Evolutionary conservation across 441 rosid species (phyloP).

Genomic region (Populus hybrid): DNA sequence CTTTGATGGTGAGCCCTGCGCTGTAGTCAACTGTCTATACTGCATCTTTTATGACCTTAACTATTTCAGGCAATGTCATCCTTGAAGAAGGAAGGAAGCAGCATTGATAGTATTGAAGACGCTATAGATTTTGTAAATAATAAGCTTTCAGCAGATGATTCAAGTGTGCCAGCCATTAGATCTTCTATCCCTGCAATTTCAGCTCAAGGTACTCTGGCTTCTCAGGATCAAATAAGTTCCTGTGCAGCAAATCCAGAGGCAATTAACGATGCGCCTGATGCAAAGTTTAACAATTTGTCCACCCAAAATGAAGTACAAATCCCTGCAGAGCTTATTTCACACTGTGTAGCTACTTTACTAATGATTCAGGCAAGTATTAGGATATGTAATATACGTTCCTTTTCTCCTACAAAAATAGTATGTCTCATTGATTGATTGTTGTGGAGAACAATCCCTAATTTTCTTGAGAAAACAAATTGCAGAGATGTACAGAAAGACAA

Average conservation of each 20-base stretch:
- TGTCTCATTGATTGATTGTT: conserved; percentile 12
- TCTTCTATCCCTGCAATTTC: conserved; percentile 30
- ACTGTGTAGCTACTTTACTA: conserved; percentile 85
- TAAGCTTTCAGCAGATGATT: conserved; percentile 57
- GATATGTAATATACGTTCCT: not conserved
- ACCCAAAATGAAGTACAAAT: conserved; percentile 46
- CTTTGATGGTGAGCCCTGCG: not conserved
- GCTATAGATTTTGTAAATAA: conserved; percentile 71
- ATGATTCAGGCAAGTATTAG: conserved; percentile 72
- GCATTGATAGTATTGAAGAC: conserved; percentile 55
- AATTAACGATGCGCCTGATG: conserved; percentile 26
- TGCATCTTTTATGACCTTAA: not conserved
- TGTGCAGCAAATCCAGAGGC: conserved; percentile 28
- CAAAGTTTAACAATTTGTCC: conserved; percentile 32
- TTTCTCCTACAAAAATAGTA: not conserved
- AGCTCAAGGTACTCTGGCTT: conserved; percentile 23
- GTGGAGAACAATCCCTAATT: not conserved
- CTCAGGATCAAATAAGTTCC: conserved; percentile 42
- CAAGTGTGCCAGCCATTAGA: conserved; percentile 40
- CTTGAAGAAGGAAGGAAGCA: conserved; percentile 70
- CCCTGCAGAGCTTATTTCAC: conserved; percentile 75
- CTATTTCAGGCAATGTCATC: conserved; percentile 70
- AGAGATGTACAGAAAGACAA: conserved; percentile 95
- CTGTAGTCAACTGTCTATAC: not conserved
- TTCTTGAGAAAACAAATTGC: conserved; percentile 25